Conservation (phyloP, 163 green algal genomes). For the Chloromonas sp. region DNA sequence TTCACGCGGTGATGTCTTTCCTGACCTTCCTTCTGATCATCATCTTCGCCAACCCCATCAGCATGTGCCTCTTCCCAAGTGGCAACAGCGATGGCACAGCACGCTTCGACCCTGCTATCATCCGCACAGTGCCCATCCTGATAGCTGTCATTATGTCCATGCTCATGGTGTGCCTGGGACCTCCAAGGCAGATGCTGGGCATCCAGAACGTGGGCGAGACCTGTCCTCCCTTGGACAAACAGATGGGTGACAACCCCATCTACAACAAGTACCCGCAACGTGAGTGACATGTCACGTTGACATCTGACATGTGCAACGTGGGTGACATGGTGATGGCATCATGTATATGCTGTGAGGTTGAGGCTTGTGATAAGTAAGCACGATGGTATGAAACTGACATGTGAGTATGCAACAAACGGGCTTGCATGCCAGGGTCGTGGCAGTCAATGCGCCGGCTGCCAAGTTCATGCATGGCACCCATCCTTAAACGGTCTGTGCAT, state of each 20-base stretch:
- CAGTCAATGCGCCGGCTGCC: too few species aligned
- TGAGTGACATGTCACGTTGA: background rate
- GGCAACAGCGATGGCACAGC: constrained; percentile 18
- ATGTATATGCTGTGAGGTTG: too few species aligned
- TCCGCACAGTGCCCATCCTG: constrained; percentile 33
- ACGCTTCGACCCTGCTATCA: constrained; percentile 21
- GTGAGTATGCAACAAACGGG: too few species aligned
- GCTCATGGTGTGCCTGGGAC: constrained; percentile 34
- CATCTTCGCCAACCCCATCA: constrained; percentile 30
- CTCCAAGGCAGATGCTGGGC: constrained; percentile 32
- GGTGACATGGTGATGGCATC: too few species aligned
- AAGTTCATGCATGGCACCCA: too few species aligned
- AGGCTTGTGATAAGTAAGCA: too few species aligned
- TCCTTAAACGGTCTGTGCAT: too few species aligned
- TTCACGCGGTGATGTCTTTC: constrained; percentile 12
- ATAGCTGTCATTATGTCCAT: constrained; percentile 25
- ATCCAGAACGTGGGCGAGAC: constrained; percentile 32
- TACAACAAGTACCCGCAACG: constrained; percentile 9
- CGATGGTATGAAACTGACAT: too few species aligned
- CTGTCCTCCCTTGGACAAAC: background rate
- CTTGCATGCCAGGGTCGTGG: too few species aligned
- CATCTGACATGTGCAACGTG: too few species aligned
- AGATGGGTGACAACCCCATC: constrained; percentile 23
- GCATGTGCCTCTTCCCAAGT: constrained; percentile 32
- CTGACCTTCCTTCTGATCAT: constrained; percentile 25